Evolutionary conservation across 768 basidiomycete species (phyloP), one percentile per base, ranked within the genome.

Genomic region (Amanita exitialis): DNA sequence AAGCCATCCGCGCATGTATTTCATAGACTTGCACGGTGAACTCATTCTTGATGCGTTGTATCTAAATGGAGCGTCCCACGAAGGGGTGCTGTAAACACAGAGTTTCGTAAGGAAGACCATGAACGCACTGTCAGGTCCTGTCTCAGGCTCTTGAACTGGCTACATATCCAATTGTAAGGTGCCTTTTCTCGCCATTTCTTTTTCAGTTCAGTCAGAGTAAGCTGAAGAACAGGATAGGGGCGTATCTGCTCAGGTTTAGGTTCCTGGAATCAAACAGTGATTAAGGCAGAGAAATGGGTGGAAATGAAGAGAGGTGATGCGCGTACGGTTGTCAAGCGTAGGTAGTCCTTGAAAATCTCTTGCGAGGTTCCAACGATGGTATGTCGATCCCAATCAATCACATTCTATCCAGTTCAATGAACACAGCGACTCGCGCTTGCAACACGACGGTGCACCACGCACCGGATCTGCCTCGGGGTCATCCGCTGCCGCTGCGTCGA

Each of bases 21-120:
- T 99, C 96, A 62, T 99, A 99, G 9, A 96, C 96, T 65, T 86
- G 78, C 23, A 95, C 92, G 6, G 96, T 97, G 61, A 99, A 96
- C 50, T 95, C 90, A 58, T 96, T 98, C 72, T 96, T 97, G 58
- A 99, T 96, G 28, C 96, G 85, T 71, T 99, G 96, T 20, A 99
- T 95, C 95, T 98, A 46, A 21, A 28, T 9, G 9, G 27, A 7
- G n/a, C 39, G 6, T 4, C 13, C 20, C 18, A 21, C 18, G 30
- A 4, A 37, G 15, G 16, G 4, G 25, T 35, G 5, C 8, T 25
- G 49, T 51, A 30, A 51, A 34, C 49, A 18, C 25, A 13, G 27
- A 51, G 21, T 12, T 27, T n/a, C 21, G 23, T 6, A 46, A 9
- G 21, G 46, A 20, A 49, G 12, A 35, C 45, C 51, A 42, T 52